Conservation (phyloP, 371 early-diverging fungal species). For the Saksenaea oblongispora region DNA sequence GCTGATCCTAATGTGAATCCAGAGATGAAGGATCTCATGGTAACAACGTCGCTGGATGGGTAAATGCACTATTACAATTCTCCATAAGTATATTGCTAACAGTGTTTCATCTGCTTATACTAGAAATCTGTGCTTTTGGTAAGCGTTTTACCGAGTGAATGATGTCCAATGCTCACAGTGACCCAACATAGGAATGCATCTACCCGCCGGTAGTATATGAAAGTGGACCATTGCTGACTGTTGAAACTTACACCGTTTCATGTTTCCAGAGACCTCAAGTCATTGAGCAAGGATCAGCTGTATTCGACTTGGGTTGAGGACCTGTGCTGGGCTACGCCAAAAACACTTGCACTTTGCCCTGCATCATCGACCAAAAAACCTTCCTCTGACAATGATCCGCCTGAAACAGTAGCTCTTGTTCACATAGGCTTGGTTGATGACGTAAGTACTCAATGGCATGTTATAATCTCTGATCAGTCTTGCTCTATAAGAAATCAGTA, state of each 20-base stretch:
- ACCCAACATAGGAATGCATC: slow-evolving; percentile 15
- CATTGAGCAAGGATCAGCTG: slow-evolving; percentile 19
- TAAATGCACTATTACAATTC: background rate
- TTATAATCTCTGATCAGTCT: background rate
- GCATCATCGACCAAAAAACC: background rate
- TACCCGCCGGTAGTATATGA: slow-evolving; percentile 11
- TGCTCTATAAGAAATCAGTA: slow-evolving; percentile 14
- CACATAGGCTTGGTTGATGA: slow-evolving; percentile 14
- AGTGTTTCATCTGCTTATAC: background rate
- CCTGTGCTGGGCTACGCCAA: slow-evolving; percentile 33
- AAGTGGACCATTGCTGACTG: background rate
- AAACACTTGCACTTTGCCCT: slow-evolving; percentile 26
- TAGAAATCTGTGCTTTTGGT: slow-evolving; percentile 41
- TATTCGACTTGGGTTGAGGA: slow-evolving; percentile 39
- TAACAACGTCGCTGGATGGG: slow-evolving; percentile 35
- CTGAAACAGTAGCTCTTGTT: slow-evolving; percentile 14
- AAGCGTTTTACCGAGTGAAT: background rate
- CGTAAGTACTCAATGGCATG: background rate
- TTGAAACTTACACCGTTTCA: background rate
- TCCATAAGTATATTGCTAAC: background rate
- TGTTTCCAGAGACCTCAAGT: slow-evolving; percentile 21
- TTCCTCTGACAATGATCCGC: background rate
- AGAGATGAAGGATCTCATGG: slow-evolving; percentile 27
- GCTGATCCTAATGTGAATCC: slow-evolving; percentile 3
- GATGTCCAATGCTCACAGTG: background rate